phyloP scores from a whole-genome alignment of 345 rosid species.

The Linum trigynum region DNA sequence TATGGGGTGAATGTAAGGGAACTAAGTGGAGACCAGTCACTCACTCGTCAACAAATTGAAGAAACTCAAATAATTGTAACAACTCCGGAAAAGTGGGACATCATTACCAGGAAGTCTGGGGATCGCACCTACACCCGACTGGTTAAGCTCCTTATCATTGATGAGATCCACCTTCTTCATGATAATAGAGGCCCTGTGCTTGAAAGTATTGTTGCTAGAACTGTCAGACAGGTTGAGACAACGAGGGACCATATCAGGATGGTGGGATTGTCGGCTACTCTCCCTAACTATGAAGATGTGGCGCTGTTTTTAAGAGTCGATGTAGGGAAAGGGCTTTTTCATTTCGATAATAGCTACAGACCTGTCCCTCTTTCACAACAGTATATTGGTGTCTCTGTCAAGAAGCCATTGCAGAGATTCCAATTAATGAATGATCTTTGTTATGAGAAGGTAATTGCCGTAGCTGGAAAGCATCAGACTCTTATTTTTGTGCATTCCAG shows the following conservation, averaged over 20 bases:
- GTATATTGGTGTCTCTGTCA: slow-evolving; percentile 82
- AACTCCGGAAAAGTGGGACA: slow-evolving; percentile 99
- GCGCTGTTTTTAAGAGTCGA: slow-evolving; percentile 81
- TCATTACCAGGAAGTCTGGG: slow-evolving; percentile 93
- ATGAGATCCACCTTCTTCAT: slow-evolving; percentile 96
- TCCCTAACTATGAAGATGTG: slow-evolving; percentile 91
- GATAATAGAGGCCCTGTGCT: slow-evolving; percentile 97
- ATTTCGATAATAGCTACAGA: slow-evolving; percentile 91
- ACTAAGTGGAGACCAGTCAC: slow-evolving; percentile 88
- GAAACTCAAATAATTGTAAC: slow-evolving; percentile 96
- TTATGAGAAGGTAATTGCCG: slow-evolving; percentile 80
- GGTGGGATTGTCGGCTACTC: slow-evolving; percentile 92
- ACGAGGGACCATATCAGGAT: slow-evolving; percentile 80
- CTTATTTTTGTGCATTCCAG: slow-evolving; percentile 97
- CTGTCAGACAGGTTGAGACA: slow-evolving; percentile 90
- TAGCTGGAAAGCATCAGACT: slow-evolving; percentile 90
- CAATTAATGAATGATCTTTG: slow-evolving; percentile 96
- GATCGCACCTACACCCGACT: slow-evolving; percentile 94
- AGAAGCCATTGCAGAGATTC: slow-evolving; percentile 90
- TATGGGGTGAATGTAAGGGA: slow-evolving; percentile 75
- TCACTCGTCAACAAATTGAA: slow-evolving; percentile 87
- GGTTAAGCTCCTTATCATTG: slow-evolving; percentile 81
- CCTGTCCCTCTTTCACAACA: slow-evolving; percentile 92
- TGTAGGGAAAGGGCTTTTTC: slow-evolving; percentile 57
- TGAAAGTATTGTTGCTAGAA: slow-evolving; percentile 96